A percentile compares a stretch with the other conserved stretches of the same genome.
phyloP scores from a whole-genome alignment of 75 land plant species.

The Picea glauca region DNA sequence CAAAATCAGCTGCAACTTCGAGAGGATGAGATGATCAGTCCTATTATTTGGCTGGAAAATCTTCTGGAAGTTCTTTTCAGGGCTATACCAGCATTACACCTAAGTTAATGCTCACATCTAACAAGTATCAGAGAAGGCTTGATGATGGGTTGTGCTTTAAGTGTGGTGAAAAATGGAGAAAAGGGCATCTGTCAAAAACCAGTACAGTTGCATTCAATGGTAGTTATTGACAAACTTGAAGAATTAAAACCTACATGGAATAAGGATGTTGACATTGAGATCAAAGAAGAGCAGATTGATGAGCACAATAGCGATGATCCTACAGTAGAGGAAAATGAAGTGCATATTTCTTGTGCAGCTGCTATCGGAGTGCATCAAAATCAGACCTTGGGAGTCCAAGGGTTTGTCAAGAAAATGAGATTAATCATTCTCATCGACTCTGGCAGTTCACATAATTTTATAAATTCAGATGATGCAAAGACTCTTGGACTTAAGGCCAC shows the following conservation, averaged over 20 bases:
- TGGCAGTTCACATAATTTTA: not conserved
- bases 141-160: not conserved
- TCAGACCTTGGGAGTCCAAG: not conserved
- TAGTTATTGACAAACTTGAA: not conserved
- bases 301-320: not conserved
- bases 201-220: not conserved
- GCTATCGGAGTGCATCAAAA: not conserved
- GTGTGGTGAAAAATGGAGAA: not conserved
- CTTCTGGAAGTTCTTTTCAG: not conserved
- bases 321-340: not conserved
- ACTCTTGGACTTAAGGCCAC: not conserved
- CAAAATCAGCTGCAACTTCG: not conserved
- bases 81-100: not conserved
- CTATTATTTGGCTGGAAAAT: not conserved
- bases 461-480: not conserved
- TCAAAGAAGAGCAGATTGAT: not conserved
- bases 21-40: not conserved
- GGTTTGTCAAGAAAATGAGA: not conserved
- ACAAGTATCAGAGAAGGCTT: not conserved
- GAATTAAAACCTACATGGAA: not conserved
- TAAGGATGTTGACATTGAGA: not conserved
- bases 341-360: not conserved
- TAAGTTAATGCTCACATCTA: not conserved
- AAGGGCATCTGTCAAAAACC: not conserved
- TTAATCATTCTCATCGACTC: not conserved